Conservation (phyloP, 2,329 filamentous ascomycete genomes). For the Ophiostoma sp. region DNA sequence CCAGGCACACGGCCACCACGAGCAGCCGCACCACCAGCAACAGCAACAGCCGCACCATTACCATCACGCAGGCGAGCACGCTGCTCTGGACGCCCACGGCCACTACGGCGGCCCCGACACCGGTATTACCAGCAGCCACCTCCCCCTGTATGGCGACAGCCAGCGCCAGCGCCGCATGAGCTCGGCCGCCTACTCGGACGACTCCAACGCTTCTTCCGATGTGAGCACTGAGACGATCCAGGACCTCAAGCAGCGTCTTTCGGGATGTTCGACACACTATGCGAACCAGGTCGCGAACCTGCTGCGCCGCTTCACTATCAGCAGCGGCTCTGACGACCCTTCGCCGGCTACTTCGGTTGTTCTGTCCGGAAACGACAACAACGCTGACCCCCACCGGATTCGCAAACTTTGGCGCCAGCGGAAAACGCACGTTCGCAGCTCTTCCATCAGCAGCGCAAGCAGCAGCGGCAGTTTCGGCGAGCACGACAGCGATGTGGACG, state of each 20-base stretch:
- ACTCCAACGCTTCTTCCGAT: constrained; percentile 28
- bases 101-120: constrained; percentile 8
- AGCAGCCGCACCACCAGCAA: constrained; percentile 14
- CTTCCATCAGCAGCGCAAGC: constrained; percentile 19
- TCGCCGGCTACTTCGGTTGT: constrained; percentile 12
- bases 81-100: constrained; percentile 10
- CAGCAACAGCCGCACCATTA: constrained; percentile 17
- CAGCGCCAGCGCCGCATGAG: constrained; percentile 25
- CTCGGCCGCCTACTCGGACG: constrained; percentile 25
- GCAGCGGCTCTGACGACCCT: constrained; percentile 27
- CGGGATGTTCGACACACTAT: constrained; percentile 33
- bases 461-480: constrained; percentile 22
- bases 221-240: constrained; percentile 30
- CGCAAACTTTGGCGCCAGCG: constrained; percentile 24
- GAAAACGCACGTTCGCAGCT: constrained; percentile 14
- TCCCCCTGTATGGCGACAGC: constrained; percentile 22
- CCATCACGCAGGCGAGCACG: constrained; percentile 17
- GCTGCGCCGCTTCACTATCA: constrained; percentile 30
- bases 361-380: constrained; percentile 17
- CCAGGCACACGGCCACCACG: constrained; percentile 17
- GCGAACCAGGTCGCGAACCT: constrained; percentile 30
- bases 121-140: constrained; percentile 21
- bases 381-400: constrained; percentile 23
- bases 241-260: constrained; percentile 36
- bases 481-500: constrained; percentile 23